phyloP scores from a whole-genome alignment of 1,284 basidiomycete genomes.

The Sanghuangporus baumii region DNA sequence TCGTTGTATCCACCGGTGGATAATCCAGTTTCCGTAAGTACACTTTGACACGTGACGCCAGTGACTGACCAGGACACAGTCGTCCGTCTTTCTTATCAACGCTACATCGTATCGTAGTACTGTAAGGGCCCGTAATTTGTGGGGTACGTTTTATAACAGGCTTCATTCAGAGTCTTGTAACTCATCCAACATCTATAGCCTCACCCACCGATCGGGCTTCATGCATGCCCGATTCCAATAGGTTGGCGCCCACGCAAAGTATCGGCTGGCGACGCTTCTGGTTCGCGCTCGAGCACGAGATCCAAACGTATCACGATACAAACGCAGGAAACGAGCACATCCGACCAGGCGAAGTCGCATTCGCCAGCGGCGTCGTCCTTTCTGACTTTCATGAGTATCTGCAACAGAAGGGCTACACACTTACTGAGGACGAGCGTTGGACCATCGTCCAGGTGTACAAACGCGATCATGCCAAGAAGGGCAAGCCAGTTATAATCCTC shows the following conservation, averaged over 20 bases:
- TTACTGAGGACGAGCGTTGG: slow-evolving; percentile 1
- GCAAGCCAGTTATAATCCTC: slow-evolving; percentile 1
- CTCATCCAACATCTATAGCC: too few relatives aligned
- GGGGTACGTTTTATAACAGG: too few relatives aligned
- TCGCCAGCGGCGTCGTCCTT: slow-evolving; percentile 6
- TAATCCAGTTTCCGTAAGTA: too few relatives aligned
- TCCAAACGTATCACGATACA: background rate
- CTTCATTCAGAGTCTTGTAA: too few relatives aligned
- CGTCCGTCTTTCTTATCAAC: too few relatives aligned
- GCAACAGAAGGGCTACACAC: background rate
- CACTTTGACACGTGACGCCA: too few relatives aligned
- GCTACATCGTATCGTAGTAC: too few relatives aligned
- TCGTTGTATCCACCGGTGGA: too few relatives aligned
- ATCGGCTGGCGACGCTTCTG: slow-evolving; percentile 7
- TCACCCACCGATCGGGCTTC: background rate
- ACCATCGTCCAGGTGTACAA: background rate
- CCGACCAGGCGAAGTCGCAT: slow-evolving; percentile 4
- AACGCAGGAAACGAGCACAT: background rate
- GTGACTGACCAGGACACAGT: too few relatives aligned
- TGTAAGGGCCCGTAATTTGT: too few relatives aligned
- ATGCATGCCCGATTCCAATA: background rate
- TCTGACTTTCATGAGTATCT: slow-evolving; percentile 1
- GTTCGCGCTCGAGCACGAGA: background rate
- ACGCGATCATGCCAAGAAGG: background rate
- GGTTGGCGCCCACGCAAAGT: background rate